Base-by-base conservation (phyloP, 2,329 filamentous ascomycete genomes). In the Blastomyces gilchristii region DNA sequence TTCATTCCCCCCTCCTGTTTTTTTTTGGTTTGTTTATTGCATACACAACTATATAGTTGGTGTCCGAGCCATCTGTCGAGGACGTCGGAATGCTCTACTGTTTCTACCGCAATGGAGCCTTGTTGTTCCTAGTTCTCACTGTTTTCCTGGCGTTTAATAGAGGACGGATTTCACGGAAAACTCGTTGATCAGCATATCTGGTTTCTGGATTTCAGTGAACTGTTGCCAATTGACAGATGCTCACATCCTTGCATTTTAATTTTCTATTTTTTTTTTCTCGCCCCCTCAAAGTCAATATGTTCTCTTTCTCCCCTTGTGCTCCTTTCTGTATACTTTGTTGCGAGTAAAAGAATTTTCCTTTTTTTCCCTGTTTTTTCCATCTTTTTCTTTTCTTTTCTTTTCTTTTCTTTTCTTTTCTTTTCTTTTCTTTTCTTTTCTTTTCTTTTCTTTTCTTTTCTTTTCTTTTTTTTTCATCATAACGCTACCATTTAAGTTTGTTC, bases 81-180 rank as follows among this genome's bases (percentile, higher is more conserved):
- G 37, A 22, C 25, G 18, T 28, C 3, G 2, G 18, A 18, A 12
- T 25, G 25, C 11, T 25, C n/a, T 28, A 41, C 34, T 8, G 14
- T 39, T n/a, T 58, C 16, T 56, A 8, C 7, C 12, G 31, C 31
- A 56, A 56, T 39, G 28, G 7, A 34, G 52, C 25, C 18, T 53
- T n/a, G 31, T 31, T 34, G 31, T 31, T 34, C 12, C 31, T 54
- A 37, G 52, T 31, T 53, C 43, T 52, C 34, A 28, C 28, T 47
- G 14, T 43, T 45, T 52, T 53, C n/a, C 62, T 54, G 62, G 66
- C 62, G 66, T 66, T 67, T 63, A 65, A 63, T 66, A 64, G 62
- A 66, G 62, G 63, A 60, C 18, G 57, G 57, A 49, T 39, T 34
- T 6, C 41, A 50, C 9, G 31, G 11, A 22, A 45, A 45, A 18